A percentile compares a stretch with the other conserved stretches of the same genome.
Evolutionary conservation across 1,284 basidiomycete species (phyloP).

Genomic region (Puccinia polysora): DNA sequence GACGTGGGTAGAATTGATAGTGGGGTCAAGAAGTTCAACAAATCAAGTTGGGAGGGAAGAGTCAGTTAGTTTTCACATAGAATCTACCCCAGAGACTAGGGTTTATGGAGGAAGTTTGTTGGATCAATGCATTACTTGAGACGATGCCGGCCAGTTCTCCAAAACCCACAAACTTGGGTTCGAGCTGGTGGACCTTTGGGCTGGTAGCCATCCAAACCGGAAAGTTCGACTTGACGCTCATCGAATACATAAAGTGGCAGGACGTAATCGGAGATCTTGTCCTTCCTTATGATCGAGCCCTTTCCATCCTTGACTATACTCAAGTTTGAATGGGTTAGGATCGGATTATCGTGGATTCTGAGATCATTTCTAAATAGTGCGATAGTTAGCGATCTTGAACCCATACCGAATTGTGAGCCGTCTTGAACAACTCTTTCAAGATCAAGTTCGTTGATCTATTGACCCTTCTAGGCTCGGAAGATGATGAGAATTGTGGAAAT

Average conservation of each 20-base stretch:
- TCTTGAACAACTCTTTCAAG: not conserved
- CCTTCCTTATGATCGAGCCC: slow-evolving; percentile 41
- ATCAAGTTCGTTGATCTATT: not conserved
- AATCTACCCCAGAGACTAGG: too few relatives aligned
- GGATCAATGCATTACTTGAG: too few relatives aligned
- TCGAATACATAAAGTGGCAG: slow-evolving; percentile 60
- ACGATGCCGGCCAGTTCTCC: slow-evolving; percentile 56
- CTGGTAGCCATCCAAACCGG: slow-evolving; percentile 55
- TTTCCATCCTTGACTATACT: slow-evolving; percentile 47
- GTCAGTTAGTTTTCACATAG: too few relatives aligned
- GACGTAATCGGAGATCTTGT: slow-evolving; percentile 54
- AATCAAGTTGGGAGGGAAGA: too few relatives aligned
- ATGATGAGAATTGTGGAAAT: not conserved
- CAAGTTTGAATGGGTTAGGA: slow-evolving; percentile 55
- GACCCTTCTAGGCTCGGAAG: not conserved
- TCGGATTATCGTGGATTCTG: slow-evolving; percentile 56
- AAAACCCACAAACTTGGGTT: slow-evolving; percentile 55
- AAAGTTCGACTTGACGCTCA: slow-evolving; percentile 58
- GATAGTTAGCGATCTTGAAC: slow-evolving; percentile 15
- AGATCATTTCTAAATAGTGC: slow-evolving; percentile 40
- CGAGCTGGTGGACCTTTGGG: slow-evolving; percentile 50
- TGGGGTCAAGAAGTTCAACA: too few relatives aligned
- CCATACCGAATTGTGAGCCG: too few relatives aligned
- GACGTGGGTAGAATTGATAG: too few relatives aligned
- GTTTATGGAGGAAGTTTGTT: too few relatives aligned